Evolutionary conservation across 2,329 filamentous ascomycete species (phyloP).

Genomic region (Pezicula carpinea): DNA sequence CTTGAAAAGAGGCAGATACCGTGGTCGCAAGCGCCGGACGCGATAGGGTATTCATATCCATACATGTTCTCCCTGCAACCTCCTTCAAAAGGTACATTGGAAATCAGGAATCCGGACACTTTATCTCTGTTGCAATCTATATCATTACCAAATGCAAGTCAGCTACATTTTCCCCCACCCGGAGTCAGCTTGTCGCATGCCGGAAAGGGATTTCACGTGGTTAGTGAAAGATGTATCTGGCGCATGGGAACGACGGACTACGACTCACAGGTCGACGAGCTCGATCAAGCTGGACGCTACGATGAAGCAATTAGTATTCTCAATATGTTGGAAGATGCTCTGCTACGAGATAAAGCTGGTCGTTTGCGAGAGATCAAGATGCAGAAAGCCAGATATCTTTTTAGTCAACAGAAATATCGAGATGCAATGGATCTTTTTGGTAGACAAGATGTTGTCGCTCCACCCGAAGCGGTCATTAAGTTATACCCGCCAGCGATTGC

Average conservation of each 20-base stretch:
- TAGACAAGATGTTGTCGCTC: slow-evolving; percentile 58
- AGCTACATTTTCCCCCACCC: slow-evolving; percentile 87
- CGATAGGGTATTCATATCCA: slow-evolving; percentile 93
- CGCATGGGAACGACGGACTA: slow-evolving; percentile 93
- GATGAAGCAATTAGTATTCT: slow-evolving; percentile 92
- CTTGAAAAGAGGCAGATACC: slow-evolving; percentile 84
- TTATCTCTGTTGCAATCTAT: slow-evolving; percentile 86
- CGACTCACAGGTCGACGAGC: slow-evolving; percentile 78
- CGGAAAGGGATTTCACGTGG: slow-evolving; percentile 91
- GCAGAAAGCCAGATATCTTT: slow-evolving; percentile 81
- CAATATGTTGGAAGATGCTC: slow-evolving; percentile 84
- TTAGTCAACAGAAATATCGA: slow-evolving; percentile 76
- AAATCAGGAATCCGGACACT: slow-evolving; percentile 90
- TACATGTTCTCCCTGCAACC: slow-evolving; percentile 86
- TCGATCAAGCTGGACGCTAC: slow-evolving; percentile 68
- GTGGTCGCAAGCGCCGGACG: slow-evolving; percentile 83
- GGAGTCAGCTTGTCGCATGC: slow-evolving; percentile 93
- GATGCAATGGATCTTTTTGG: slow-evolving; percentile 84
- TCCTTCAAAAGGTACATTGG: slow-evolving; percentile 75
- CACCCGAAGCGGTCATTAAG: slow-evolving; percentile 81
- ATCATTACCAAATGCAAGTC: slow-evolving; percentile 71
- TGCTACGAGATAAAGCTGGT: slow-evolving; percentile 76
- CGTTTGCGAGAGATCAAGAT: slow-evolving; percentile 84
- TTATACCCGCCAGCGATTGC: slow-evolving; percentile 82
- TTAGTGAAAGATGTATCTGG: slow-evolving; percentile 89